phyloP scores from a whole-genome alignment of 1,139 yeast genomes.

The Protomyces arabidopsidicola region DNA sequence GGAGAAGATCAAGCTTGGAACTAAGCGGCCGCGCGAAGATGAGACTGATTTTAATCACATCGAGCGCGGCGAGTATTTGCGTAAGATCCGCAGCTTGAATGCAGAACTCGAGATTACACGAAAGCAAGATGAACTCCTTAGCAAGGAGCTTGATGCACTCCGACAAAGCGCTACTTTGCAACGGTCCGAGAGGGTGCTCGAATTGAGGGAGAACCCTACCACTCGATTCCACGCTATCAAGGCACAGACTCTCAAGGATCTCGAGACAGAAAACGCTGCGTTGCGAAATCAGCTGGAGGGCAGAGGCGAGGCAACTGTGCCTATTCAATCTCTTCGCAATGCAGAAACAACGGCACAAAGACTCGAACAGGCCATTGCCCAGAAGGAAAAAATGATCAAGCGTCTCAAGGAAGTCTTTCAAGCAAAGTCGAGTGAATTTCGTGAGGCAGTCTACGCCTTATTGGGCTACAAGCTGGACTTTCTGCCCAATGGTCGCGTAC shows the following conservation, averaged over 20 bases:
- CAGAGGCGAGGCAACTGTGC: slow-evolving; percentile 43
- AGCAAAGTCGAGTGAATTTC: slow-evolving; percentile 68
- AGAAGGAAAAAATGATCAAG: slow-evolving; percentile 53
- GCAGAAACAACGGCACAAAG: slow-evolving; percentile 53
- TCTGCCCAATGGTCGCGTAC: slow-evolving; percentile 60
- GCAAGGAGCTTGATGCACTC: slow-evolving; percentile 43
- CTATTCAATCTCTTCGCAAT: slow-evolving; percentile 62
- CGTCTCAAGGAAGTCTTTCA: slow-evolving; percentile 54
- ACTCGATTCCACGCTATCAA: slow-evolving; percentile 60
- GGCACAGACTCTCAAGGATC: slow-evolving; percentile 49
- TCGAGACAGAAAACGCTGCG: slow-evolving; percentile 60
- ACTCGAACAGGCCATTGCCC: slow-evolving; percentile 50
- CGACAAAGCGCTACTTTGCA: slow-evolving; percentile 44
- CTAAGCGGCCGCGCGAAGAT: slow-evolving; percentile 33
- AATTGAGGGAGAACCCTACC: slow-evolving; percentile 66
- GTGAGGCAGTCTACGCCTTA: slow-evolving; percentile 62
- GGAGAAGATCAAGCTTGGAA: slow-evolving; percentile 38
- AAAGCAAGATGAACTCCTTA: slow-evolving; percentile 38
- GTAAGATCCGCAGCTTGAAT: slow-evolving; percentile 38
- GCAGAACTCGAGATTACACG: slow-evolving; percentile 38
- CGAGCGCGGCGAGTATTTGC: slow-evolving; percentile 36
- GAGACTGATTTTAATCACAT: slow-evolving; percentile 20
- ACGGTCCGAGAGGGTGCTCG: slow-evolving; percentile 51
- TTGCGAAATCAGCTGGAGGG: slow-evolving; percentile 40
- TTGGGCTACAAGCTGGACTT: slow-evolving; percentile 75